Base-by-base conservation (phyloP, 371 early-diverging fungal species). In the Mycotypha africana region DNA sequence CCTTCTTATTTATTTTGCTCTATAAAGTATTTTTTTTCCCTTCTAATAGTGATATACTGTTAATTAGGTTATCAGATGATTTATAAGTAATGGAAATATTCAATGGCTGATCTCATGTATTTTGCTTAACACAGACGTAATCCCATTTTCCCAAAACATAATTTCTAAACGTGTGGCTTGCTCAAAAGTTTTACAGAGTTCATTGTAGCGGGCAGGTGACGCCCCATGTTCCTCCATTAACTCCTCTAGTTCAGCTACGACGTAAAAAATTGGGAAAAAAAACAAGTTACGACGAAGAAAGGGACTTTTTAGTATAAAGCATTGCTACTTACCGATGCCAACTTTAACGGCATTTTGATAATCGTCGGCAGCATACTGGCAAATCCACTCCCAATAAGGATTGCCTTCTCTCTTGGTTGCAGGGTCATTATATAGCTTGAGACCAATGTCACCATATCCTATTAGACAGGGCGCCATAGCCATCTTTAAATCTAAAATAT, bases 401-500 rank as follows among this genome's bases (percentile, higher is more conserved):
- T 92, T 89, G 8, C 78, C 84, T 40, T 83, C 81, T 69, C 65
- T 61, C 46, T 82, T 79, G 1, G 88, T 86, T 6, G 54, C 59
- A 20, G 84, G 85, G 42, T 85, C 84, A 38, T 77, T 76, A 35
- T 62, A 74, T 16, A 88, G 58, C 12, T 76, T 70, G 4, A 60
- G n/a, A 8, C 88, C 89, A 37, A 90, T 86, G 25, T 84, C 83
- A 36, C 88, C 90, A 53, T 92, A 92, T 14, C 92, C 92, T 23
- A 92, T 48, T 28, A 89, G 55, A 42, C 92, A 92, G 11, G 92
- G 88, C 1, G 83, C 81, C 63, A 92, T 79, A 15, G 90, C 90
- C 15, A 81, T 76, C 19, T 80, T 79, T 34, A 92, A 71, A 44
- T 92, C 90, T 4, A 92, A 53, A 25, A 78, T 55, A 51, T 84